These are phyloP conservation scores for Pezizomycotina sp. DNA, from an alignment of 2,329 filamentous ascomycete genomes.

Conservation along the genomic window DNA sequence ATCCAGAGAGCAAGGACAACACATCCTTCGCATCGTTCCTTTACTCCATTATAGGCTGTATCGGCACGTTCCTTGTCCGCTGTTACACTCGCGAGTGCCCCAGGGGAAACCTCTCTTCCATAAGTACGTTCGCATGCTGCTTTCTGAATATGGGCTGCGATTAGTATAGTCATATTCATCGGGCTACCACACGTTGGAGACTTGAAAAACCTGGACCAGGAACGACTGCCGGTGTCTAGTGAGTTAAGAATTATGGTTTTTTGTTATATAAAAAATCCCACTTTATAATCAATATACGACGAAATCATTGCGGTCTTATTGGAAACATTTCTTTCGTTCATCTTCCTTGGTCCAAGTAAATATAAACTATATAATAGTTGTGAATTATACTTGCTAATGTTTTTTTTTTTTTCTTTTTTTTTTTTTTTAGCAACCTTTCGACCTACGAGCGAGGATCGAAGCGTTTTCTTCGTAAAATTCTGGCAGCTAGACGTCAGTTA, in stretches of 20 bases:
- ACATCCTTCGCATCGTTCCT: constrained; percentile 47
- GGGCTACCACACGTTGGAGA: constrained; percentile 46
- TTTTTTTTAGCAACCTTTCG: constrained; percentile 31
- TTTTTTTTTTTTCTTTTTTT: background rate
- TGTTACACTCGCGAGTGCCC: constrained; percentile 44
- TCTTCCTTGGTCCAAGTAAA: no score
- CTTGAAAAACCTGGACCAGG: constrained; percentile 41
- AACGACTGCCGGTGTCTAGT: constrained; percentile 38
- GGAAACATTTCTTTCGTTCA: no score
- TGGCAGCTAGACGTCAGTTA: constrained; percentile 44
- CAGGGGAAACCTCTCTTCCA: constrained; percentile 44
- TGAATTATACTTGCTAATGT: no score
- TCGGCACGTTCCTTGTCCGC: constrained; percentile 48
- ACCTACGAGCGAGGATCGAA: constrained; percentile 40
- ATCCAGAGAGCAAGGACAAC: constrained; percentile 39
- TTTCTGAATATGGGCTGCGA: constrained; percentile 48
- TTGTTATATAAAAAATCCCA: no score
- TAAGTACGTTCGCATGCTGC: constrained; percentile 42
- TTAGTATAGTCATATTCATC: constrained; percentile 50
- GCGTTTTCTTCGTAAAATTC: constrained; percentile 44
- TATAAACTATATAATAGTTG: no score
- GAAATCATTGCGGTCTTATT: no score
- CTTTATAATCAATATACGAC: no score
- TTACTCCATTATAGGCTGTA: constrained; percentile 46
- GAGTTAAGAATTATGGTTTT: no score